These are phyloP conservation scores for Rhododendron molle DNA, from an alignment of 148 eudicot genomes.

Conservation along the genomic window DNA sequence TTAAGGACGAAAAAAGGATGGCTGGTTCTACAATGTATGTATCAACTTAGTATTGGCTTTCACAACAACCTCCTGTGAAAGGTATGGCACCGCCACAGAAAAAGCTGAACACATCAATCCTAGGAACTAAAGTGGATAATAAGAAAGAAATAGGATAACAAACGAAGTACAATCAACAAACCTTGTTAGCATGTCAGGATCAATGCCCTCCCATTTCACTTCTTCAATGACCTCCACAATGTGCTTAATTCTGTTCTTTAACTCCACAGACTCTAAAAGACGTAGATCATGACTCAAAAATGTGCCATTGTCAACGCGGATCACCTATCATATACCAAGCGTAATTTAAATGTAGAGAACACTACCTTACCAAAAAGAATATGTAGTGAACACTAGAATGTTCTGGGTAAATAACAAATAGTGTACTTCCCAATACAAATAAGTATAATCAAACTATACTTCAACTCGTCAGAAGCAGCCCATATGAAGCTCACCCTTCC, in stretches of 20 bases:
- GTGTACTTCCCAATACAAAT: background rate
- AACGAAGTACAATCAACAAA: slow-evolving; percentile 17
- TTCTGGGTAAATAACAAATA: background rate
- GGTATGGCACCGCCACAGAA: background rate
- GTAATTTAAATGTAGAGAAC: background rate
- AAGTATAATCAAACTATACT: background rate
- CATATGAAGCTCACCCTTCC: slow-evolving; percentile 71
- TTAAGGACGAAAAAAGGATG: background rate
- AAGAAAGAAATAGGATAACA: background rate
- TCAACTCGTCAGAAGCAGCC: slow-evolving; percentile 6
- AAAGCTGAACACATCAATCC: background rate
- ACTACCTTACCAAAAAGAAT: background rate
- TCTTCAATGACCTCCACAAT: slow-evolving; percentile 68
- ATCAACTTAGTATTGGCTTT: background rate
- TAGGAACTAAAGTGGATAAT: background rate
- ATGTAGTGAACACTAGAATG: background rate
- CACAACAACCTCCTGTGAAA: background rate
- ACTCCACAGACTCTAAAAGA: slow-evolving; percentile 83
- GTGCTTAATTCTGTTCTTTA: slow-evolving; percentile 80
- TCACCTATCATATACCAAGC: slow-evolving; percentile 41
- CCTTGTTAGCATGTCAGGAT: slow-evolving; percentile 94
- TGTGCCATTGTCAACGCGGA: slow-evolving; percentile 39
- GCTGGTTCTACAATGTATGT: background rate
- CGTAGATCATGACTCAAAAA: slow-evolving; percentile 82
- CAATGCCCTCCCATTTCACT: slow-evolving; percentile 70